Evolutionary conservation across 176 grass and related monocot species (phyloP).

Genomic region (Carex scoparia): DNA sequence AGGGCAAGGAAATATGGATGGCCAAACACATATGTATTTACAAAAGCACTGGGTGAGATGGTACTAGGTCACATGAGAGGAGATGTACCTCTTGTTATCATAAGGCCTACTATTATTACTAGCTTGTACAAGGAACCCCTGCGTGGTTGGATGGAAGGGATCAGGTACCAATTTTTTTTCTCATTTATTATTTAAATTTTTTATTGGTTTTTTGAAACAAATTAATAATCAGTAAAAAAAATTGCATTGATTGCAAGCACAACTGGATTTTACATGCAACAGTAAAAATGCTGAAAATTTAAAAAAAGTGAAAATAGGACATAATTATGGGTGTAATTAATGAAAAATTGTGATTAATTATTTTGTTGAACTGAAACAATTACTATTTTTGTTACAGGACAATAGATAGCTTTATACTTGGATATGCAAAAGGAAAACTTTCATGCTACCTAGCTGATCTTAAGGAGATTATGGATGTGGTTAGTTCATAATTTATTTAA

Average conservation of each 20-base stretch:
- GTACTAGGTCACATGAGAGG: slow-evolving; percentile 29
- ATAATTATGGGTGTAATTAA: not conserved
- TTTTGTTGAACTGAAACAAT: not conserved
- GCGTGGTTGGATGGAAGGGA: slow-evolving; percentile 84
- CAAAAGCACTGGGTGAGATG: slow-evolving; percentile 81
- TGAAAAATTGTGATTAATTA: not conserved
- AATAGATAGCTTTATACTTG: slow-evolving; percentile 68
- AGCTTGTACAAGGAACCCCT: slow-evolving; percentile 55
- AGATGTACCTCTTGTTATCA: slow-evolving; percentile 40
- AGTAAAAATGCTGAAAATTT: not conserved
- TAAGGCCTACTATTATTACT: slow-evolving; percentile 69
- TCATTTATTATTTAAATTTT: not conserved
- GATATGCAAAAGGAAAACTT: slow-evolving; percentile 61
- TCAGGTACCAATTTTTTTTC: slow-evolving; percentile 15
- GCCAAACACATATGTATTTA: slow-evolving; percentile 90
- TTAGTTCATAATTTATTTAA: slow-evolving; percentile 21
- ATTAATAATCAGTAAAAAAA: not conserved
- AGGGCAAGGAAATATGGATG: slow-evolving; percentile 65
- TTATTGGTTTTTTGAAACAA: not conserved
- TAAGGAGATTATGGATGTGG: slow-evolving; percentile 49
- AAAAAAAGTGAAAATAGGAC: not conserved
- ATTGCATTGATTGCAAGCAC: not conserved
- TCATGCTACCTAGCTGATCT: slow-evolving; percentile 66
- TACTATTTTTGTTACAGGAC: slow-evolving; percentile 34
- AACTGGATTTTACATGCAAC: not conserved